Evolutionary conservation across 225 moss, liverwort and hornwort genomes (phyloP).

Genomic region (Thuidium tamariscinum): DNA sequence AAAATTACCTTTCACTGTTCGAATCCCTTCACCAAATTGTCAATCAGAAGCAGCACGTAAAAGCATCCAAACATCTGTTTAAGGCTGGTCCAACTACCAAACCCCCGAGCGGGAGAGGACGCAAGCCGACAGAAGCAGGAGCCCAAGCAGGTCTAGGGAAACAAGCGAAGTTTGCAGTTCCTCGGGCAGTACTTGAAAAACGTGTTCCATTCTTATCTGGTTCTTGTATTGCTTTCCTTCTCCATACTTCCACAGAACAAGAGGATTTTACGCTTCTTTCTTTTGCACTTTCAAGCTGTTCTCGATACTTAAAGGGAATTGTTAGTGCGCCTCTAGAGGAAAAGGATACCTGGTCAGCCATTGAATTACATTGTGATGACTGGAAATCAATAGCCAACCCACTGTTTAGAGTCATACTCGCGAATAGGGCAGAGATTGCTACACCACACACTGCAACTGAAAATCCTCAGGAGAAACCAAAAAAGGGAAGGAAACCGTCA

Average conservation of each 20-base stretch:
- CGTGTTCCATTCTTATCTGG: slow-evolving; percentile 60
- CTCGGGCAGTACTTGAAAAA: slow-evolving; percentile 47
- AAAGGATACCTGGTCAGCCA: neutral
- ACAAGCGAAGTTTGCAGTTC: slow-evolving; percentile 23
- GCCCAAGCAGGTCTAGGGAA: slow-evolving; percentile 29
- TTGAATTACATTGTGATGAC: slow-evolving; percentile 15
- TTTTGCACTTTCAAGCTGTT: slow-evolving; percentile 63
- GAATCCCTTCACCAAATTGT: slow-evolving; percentile 52
- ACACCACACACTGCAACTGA: slow-evolving; percentile 19
- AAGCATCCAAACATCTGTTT: slow-evolving; percentile 31
- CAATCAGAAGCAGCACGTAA: slow-evolving; percentile 49
- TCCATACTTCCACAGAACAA: slow-evolving; percentile 33
- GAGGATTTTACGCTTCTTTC: slow-evolving; percentile 26
- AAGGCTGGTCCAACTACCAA: slow-evolving; percentile 31
- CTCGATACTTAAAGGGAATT: slow-evolving; percentile 39
- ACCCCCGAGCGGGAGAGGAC: slow-evolving; percentile 16
- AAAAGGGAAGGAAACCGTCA: slow-evolving; percentile 50
- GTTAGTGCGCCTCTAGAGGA: slow-evolving; percentile 8
- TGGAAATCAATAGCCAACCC: slow-evolving; percentile 63
- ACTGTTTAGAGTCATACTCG: slow-evolving; percentile 41
- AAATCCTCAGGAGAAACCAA: slow-evolving; percentile 42
- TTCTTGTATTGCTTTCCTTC: slow-evolving; percentile 56
- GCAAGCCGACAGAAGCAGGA: slow-evolving; percentile 32
- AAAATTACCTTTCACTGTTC: slow-evolving; percentile 39
- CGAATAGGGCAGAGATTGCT: slow-evolving; percentile 18